A percentile compares a stretch with the other conserved stretches of the same genome.
Evolutionary conservation across 257 asterid species (phyloP).

Genomic region (Solanum ossicruentum): DNA sequence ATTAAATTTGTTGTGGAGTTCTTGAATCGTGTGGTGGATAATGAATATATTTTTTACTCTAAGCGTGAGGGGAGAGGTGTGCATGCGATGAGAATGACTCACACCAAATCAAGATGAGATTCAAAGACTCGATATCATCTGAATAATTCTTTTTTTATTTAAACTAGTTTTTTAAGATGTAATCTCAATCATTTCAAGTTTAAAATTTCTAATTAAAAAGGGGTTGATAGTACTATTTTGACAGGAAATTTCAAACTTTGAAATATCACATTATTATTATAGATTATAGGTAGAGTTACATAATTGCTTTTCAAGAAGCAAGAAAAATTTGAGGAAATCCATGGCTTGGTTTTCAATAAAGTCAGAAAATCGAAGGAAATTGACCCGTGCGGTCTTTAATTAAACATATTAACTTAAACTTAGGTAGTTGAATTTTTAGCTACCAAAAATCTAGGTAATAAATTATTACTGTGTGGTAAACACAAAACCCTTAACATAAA

Average conservation of each 20-base stretch:
- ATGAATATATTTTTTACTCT: neutral
- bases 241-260: conserved; percentile 13
- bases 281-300: conserved; percentile 1
- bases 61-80: no score
- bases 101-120: neutral
- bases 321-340: conserved; percentile 60
- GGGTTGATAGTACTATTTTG: neutral
- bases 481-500: neutral
- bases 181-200: no score
- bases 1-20: neutral
- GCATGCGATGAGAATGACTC: neutral
- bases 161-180: accelerated
- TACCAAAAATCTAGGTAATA: neutral
- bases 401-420: neutral
- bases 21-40: accelerated
- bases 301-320: conserved; percentile 40
- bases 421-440: neutral
- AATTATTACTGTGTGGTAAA: neutral
- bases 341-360: conserved; percentile 34
- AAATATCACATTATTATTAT: conserved; percentile 5
- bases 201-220: neutral
- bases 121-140: accelerated
- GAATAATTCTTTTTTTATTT: neutral
- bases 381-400: conserved; percentile 35
- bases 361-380: conserved; percentile 39